Evolutionary conservation across 2,329 filamentous ascomycete genomes (phyloP).

Genomic region (Fusarium citri): DNA sequence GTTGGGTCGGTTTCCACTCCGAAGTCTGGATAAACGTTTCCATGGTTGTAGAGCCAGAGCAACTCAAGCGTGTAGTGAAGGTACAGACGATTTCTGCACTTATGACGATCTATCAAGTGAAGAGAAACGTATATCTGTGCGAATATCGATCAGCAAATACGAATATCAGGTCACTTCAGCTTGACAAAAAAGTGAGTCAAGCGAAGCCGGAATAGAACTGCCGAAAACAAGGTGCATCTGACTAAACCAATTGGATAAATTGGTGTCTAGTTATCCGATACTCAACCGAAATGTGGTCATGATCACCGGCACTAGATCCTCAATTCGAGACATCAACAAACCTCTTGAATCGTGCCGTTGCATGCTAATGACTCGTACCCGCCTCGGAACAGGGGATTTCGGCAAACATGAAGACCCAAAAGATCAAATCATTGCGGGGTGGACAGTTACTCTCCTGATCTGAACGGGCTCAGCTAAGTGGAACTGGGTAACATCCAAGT

Average conservation of each 20-base stretch:
- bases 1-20: neutral
- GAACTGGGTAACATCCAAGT: neutral
- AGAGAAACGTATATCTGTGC: neutral
- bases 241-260: neutral
- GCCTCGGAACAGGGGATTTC: neutral
- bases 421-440: neutral
- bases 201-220: neutral
- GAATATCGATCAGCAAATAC: neutral
- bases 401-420: neutral
- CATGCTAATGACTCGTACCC: conserved; percentile 2
- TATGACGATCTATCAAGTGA: rapidly evolving
- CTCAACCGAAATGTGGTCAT: neutral
- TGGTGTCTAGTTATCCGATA: neutral
- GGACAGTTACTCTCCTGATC: neutral
- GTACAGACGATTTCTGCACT: neutral
- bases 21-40: neutral
- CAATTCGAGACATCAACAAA: neutral
- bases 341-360: neutral
- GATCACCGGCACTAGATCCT: neutral
- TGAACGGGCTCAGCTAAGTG: conserved; percentile 12
- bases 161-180: neutral
- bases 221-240: neutral
- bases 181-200: neutral
- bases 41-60: neutral
- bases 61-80: neutral